These are phyloP conservation scores for Dendrobium huoshanense DNA, from an alignment of 106 monocot species.

Conservation along the genomic window DNA sequence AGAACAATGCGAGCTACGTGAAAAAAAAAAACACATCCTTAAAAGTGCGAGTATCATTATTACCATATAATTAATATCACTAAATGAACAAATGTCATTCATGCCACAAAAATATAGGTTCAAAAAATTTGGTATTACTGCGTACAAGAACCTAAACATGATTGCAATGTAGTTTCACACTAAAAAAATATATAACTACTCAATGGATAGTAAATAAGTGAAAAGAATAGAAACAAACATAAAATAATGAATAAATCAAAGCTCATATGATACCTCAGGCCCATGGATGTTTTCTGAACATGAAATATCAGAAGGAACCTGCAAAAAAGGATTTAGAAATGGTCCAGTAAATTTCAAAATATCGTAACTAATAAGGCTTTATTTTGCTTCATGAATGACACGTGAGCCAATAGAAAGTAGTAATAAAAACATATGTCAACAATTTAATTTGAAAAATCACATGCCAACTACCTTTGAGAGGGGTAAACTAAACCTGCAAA, in stretches of 20 bases:
- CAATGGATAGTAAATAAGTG: neutral
- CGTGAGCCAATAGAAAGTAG: neutral
- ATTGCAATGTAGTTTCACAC: neutral
- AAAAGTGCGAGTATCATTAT: neutral
- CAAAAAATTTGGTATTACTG: neutral
- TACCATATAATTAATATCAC: neutral
- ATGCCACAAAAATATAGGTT: neutral
- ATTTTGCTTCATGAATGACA: neutral
- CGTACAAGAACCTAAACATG: neutral
- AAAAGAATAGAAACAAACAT: neutral
- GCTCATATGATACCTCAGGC: conserved; percentile 35
- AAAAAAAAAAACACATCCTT: neutral
- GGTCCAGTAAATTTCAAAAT: neutral
- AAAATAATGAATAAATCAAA: neutral
- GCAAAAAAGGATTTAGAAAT: conserved; percentile 7
- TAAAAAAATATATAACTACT: neutral
- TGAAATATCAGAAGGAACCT: conserved; percentile 64
- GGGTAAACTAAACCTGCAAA: neutral
- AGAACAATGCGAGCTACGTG: no score
- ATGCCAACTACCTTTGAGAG: neutral
- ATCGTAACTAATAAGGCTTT: neutral
- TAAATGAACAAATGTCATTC: neutral
- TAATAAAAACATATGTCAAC: neutral
- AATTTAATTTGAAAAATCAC: conserved; percentile 1
- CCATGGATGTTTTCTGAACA: conserved; percentile 15